Evolutionary conservation across 371 early-diverging fungal species (phyloP).

Genomic region (Actinomortierella ambigua): DNA sequence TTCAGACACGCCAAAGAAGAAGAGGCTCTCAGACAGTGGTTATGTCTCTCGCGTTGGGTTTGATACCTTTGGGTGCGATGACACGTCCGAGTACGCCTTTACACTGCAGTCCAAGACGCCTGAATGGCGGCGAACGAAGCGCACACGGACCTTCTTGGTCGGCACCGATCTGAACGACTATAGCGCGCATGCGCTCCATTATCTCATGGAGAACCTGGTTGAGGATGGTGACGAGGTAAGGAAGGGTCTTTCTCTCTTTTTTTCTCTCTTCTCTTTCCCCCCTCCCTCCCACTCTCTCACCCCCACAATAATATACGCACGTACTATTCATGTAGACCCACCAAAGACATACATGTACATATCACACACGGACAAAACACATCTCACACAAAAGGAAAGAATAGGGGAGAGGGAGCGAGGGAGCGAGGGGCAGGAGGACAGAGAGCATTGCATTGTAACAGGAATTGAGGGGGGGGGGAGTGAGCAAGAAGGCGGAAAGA

Average conservation of each 20-base stretch:
- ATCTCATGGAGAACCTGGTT: constrained; percentile 63
- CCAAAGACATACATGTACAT: neutral
- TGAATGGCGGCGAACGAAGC: constrained; percentile 52
- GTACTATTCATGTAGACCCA: no score
- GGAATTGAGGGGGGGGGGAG: no score
- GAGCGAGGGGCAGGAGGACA: no score
- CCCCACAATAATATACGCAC: no score
- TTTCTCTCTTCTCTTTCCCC: no score
- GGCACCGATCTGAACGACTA: constrained; percentile 65
- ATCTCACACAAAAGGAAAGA: neutral
- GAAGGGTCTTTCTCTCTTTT: no score
- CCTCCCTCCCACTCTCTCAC: no score
- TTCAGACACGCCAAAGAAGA: constrained; percentile 15
- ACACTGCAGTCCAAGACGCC: constrained; percentile 62
- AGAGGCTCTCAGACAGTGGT: constrained; percentile 21
- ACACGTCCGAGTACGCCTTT: constrained; percentile 59
- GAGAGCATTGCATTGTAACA: no score
- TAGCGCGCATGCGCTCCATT: constrained; percentile 64
- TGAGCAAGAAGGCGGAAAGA: no score
- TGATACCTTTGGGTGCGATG: constrained; percentile 61
- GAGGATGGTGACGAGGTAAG: constrained; percentile 66
- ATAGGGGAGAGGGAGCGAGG: neutral
- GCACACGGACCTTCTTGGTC: constrained; percentile 61
- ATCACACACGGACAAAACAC: neutral
- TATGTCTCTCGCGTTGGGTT: constrained; percentile 64